Evolutionary conservation across 1,284 basidiomycete genomes (phyloP).

Genomic region (Rhodotorula mucilaginosa): DNA sequence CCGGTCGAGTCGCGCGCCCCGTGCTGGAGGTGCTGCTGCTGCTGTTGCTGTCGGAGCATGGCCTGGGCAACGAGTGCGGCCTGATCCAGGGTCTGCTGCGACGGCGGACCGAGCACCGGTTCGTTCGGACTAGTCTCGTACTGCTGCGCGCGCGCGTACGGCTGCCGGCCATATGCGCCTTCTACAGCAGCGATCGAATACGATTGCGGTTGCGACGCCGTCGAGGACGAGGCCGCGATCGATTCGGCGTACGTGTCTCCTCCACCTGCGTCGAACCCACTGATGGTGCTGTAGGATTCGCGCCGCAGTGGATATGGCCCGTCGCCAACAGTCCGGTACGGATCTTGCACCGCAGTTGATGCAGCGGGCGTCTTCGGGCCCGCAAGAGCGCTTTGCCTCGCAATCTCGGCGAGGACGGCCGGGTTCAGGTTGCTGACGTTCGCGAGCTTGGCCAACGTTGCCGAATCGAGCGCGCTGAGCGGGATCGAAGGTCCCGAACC

Average conservation of each 20-base stretch:
- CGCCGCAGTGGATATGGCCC: too few relatives aligned
- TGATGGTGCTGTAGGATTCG: too few relatives aligned
- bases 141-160: background rate
- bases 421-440: slow-evolving; percentile 27
- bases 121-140: background rate
- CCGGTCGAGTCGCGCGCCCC: background rate
- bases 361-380: background rate
- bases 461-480: slow-evolving; percentile 29
- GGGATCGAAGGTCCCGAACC: slow-evolving; percentile 26
- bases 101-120: background rate
- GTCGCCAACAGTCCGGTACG: too few relatives aligned
- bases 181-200: background rate
- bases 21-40: background rate
- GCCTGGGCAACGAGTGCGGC: background rate
- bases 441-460: slow-evolving; percentile 26
- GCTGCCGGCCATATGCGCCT: background rate
- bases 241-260: background rate
- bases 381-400: slow-evolving; percentile 21
- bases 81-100: background rate
- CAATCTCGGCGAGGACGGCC: slow-evolving; percentile 38
- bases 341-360: too few relatives aligned
- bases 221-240: background rate
- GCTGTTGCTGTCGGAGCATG: background rate
- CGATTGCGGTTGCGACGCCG: background rate
- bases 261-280: too few relatives aligned